Base-by-base conservation (phyloP, 1,284 basidiomycete species). In the Melampsora americana region DNA sequence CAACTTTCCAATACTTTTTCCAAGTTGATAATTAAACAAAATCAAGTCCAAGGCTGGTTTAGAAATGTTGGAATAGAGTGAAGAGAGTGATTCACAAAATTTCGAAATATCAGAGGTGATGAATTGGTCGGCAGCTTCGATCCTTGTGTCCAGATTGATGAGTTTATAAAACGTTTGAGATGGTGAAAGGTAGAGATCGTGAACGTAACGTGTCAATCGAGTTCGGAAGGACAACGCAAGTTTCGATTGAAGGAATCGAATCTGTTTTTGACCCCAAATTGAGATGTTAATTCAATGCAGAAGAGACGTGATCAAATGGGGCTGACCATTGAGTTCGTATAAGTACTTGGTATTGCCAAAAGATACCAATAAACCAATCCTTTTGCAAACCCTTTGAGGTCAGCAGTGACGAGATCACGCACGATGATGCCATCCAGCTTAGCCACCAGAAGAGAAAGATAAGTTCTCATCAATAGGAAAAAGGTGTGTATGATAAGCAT, bases 41-140 rank as follows among this genome's bases (percentile, higher is more conserved):
- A 95, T 84, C 69, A 98, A 86, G 82, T 98, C 95, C 14, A 98
- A 87, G 1, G 91, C 88, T 0, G 95, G 95, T 82, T 97, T 98
- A 78, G 93, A 89, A 62, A 95, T 83, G 56, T 83, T 83, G n/a
- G 81, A 83, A 78, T 98, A 98, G 53, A 98, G 87, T 0, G 91
- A 91, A 3, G 93, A 87, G 32, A 97, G 86, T 0, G 91, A 89
- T 77, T 94, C 92, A 76, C 92, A 90, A 88, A 95, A 99, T 2
- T 91, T 87, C 32, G 92, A 90, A 23, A 98, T 88, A 81, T 99
- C 95, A 23, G 92, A 90, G 3, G 95, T 97, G 80, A 98, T 90
- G 42, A 14, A 89, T 85, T 59, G 82, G 79, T 71, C 83, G 0
- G 79, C 79, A 0, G 78, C 80, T 23, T 77, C 80, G 60, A 82